Percentiles rank a stretch among this genome's conserved stretches.
These are phyloP conservation scores for Endocalyx cinctus DNA, from an alignment of 2,329 filamentous ascomycete genomes.

Conservation along the genomic window DNA sequence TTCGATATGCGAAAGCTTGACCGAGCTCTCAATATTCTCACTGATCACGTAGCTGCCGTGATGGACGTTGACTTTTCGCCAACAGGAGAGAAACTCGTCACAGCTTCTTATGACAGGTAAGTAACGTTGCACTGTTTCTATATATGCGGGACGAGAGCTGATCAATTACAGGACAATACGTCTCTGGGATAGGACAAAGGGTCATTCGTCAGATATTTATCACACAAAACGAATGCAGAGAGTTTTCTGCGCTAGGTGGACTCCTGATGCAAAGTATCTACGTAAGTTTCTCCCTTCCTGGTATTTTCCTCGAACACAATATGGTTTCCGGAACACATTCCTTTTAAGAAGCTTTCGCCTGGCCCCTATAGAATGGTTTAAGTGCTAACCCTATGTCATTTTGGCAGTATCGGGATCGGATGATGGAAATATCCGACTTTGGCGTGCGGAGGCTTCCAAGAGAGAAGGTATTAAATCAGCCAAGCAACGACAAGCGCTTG, in stretches of 20 bases:
- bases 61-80: conserved; percentile 97
- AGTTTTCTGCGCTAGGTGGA: conserved; percentile 66
- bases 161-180: conserved; percentile 84
- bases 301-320: no score
- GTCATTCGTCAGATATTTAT: conserved; percentile 88
- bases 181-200: conserved; percentile 74
- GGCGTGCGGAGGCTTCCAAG: conserved; percentile 81
- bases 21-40: conserved; percentile 81
- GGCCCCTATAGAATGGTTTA: no score
- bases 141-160: no score
- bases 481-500: conserved; percentile 78
- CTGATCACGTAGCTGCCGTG: conserved; percentile 59
- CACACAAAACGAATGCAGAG: conserved; percentile 98
- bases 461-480: conserved; percentile 82
- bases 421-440: conserved; percentile 86
- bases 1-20: conserved; percentile 94
- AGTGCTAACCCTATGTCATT: no score
- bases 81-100: conserved; percentile 89
- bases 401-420: no score
- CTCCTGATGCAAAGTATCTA: conserved; percentile 84
- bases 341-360: no score
- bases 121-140: no score
- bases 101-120: conserved; percentile 81
- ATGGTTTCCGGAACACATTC: no score
- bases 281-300: no score